Evolutionary conservation across 768 basidiomycete species (phyloP).

Genomic region (Tylopilus felleus): DNA sequence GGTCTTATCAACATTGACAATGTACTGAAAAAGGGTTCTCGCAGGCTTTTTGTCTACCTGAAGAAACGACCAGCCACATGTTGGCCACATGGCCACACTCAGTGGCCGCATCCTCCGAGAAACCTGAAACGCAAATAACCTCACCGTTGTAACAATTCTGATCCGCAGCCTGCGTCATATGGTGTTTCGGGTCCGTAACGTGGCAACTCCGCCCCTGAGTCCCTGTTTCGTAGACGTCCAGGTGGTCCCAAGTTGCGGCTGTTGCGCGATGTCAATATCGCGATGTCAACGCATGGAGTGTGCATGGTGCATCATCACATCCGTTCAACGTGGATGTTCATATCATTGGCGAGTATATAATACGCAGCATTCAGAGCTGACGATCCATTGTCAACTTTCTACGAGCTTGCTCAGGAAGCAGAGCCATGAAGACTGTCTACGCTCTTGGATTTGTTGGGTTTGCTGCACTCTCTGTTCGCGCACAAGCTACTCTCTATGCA

Average conservation of each 20-base stretch:
- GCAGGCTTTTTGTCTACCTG: too few relatives aligned
- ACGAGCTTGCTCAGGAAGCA: not conserved
- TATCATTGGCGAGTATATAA: conserved; percentile 1
- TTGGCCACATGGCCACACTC: too few relatives aligned
- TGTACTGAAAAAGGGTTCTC: too few relatives aligned
- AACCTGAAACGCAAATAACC: not conserved
- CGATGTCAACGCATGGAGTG: not conserved
- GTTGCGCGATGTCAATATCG: not conserved
- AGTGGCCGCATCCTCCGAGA: too few relatives aligned
- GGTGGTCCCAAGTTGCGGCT: not conserved
- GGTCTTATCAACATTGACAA: too few relatives aligned
- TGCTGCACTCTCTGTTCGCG: conserved; percentile 2
- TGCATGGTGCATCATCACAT: not conserved
- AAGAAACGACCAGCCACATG: too few relatives aligned
- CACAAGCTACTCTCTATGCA: conserved; percentile 8
- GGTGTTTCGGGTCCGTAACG: not conserved
- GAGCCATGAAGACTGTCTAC: conserved; percentile 1
- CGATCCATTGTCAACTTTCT: not conserved
- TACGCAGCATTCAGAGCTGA: not conserved
- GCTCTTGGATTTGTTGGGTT: conserved; percentile 1
- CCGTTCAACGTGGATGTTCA: not conserved
- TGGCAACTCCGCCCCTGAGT: not conserved
- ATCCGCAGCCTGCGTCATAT: not conserved
- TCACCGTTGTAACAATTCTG: not conserved
- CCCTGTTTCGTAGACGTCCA: not conserved